Evolutionary conservation across 306 rosid species (phyloP), one percentile per base, ranked within the genome.

Genomic region (Phaseolus lunatus): DNA sequence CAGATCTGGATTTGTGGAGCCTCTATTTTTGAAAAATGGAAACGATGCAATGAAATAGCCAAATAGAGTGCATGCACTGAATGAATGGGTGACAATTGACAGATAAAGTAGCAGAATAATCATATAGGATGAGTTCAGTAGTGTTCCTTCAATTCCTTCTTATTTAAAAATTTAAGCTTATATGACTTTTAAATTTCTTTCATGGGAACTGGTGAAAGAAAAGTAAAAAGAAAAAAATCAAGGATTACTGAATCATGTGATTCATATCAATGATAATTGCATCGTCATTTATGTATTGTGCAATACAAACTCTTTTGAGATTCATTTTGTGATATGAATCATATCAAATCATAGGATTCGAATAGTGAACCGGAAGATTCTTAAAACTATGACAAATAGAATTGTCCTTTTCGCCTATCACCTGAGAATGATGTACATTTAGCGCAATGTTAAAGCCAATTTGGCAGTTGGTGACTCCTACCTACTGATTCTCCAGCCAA

Each of bases 391-490:
- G 50, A 77, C 31, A 49, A 65, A 50, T 6, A n/a, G 33, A 56
- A 52, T 39, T 11, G 27, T 43, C 39, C 50, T 27, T 18, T 67
- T 56, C 75, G 39, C 27, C 49, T 11, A 14, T 67, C 35, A 67
- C 18, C 58, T 4, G 19, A 54, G n/a, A 69, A 59, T 70, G 31
- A 24, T 7, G 19, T 24, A n/a, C 50, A 50, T 48, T 22, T 7
- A 11, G 49, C 19, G 61, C 64, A 70, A 68, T 15, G 39, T 29
- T 31, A 26, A 69, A 78, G 44, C 43, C 24, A 54, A 48, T 48
- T 48, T 16, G 18, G 54, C 54, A 22, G 19, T 20, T 43, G 5
- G 19, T 13, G 6, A 45, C 43, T 78, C 54, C 31, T 20, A n/a
- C 54, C 53, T 5, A 27, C 39, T 47, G 53, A 70, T 8, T 59